Evolutionary conservation across 176 grass and related monocot genomes (phyloP).

Genomic region (Ensete glaucum): DNA sequence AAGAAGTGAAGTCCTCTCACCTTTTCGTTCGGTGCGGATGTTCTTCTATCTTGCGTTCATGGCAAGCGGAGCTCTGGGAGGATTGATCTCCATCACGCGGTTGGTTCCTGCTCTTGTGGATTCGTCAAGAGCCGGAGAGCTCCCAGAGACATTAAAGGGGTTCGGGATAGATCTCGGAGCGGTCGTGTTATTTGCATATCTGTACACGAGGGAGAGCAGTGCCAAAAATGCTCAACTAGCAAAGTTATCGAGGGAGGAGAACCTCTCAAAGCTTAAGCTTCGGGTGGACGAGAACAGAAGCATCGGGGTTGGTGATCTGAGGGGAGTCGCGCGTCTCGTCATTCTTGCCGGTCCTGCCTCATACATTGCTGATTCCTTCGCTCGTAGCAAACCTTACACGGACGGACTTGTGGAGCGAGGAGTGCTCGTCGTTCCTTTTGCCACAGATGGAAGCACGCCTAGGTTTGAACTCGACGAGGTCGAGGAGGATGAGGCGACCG

Average conservation of each 20-base stretch:
- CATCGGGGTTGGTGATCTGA: conserved; percentile 50
- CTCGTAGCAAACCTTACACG: conserved; percentile 49
- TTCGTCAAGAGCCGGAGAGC: conserved; percentile 29
- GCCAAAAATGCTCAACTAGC: conserved; percentile 72
- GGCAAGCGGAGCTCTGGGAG: conserved; percentile 55
- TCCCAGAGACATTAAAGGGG: conserved; percentile 47
- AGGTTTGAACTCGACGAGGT: conserved; percentile 29
- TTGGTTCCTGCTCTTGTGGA: conserved; percentile 46
- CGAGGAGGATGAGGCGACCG: conserved; percentile 4
- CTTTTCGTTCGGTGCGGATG: conserved; percentile 76
- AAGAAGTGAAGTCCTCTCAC: conserved; percentile 84
- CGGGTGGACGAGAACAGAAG: conserved; percentile 35
- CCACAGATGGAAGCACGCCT: conserved; percentile 44
- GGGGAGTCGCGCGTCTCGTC: conserved; percentile 70
- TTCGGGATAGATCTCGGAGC: conserved; percentile 73
- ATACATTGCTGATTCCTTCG: conserved; percentile 66
- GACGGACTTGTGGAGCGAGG: conserved; percentile 61
- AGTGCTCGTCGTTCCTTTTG: conserved; percentile 69
- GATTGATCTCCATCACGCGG: conserved; percentile 55
- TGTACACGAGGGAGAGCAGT: conserved; percentile 70
- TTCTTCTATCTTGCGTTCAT: conserved; percentile 97
- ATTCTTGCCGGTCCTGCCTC: conserved; percentile 62
- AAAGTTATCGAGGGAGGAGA: conserved; percentile 75
- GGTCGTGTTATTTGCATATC: conserved; percentile 63
- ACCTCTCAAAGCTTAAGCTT: conserved; percentile 61